Evolutionary conservation across 108 stramenopile genomes (phyloP).

Genomic region (Cyclotella choctawhatcheeana): DNA sequence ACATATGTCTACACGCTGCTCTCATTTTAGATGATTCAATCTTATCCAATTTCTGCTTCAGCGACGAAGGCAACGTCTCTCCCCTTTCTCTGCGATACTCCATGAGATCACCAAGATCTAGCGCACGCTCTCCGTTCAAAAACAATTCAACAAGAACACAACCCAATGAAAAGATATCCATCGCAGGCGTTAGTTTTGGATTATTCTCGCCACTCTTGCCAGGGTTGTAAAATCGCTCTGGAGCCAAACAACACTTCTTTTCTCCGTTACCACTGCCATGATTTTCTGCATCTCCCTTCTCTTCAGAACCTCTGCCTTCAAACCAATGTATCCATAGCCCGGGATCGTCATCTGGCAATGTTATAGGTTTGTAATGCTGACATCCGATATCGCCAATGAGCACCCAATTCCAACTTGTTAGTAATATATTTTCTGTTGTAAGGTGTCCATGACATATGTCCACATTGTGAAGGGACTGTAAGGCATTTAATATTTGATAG

Average conservation of each 20-base stretch:
- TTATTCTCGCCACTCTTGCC: constrained; percentile 22
- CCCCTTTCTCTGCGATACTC: constrained; percentile 64
- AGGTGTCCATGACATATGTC: constrained; percentile 93
- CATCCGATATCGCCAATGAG: constrained; percentile 92
- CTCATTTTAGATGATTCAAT: constrained; percentile 82
- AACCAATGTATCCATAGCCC: constrained; percentile 94
- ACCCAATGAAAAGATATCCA: constrained; percentile 98
- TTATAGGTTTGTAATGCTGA: constrained; percentile 84
- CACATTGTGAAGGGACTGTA: constrained; percentile 81
- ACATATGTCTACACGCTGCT: constrained; percentile 88
- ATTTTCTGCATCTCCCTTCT: constrained; percentile 15
- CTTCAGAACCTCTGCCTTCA: constrained; percentile 55
- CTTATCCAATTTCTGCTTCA: constrained; percentile 88
- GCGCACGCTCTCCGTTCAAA: constrained; percentile 90
- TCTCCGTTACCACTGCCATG: constrained; percentile 46
- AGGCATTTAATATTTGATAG: constrained; percentile 88
- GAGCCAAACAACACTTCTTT: constrained; percentile 95
- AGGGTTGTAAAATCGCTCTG: constrained; percentile 85
- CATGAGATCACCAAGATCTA: constrained; percentile 93
- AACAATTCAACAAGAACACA: constrained; percentile 95
- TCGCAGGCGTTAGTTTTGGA: constrained; percentile 73
- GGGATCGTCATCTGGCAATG: constrained; percentile 93
- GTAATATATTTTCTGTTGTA: constrained; percentile 92
- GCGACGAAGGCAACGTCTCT: constrained; percentile 42
- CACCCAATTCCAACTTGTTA: constrained; percentile 93